These are phyloP conservation scores for Mycena venus DNA, from an alignment of 768 basidiomycete species.

Conservation along the genomic window DNA sequence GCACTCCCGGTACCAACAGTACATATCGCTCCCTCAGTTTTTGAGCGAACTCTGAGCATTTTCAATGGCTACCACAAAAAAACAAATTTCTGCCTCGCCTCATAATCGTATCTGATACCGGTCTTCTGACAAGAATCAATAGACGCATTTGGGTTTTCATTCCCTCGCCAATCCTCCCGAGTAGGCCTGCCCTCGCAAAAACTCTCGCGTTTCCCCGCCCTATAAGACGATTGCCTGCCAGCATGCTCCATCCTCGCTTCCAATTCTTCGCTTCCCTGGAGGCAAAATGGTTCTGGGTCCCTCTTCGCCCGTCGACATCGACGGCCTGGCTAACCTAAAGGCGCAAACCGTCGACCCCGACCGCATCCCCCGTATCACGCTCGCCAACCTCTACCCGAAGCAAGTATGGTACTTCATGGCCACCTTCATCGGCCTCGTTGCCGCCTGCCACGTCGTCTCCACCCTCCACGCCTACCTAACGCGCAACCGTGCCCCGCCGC, in stretches of 20 bases:
- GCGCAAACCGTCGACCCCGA: slow-evolving; percentile 27
- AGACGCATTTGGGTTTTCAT: background rate
- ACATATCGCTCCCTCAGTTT: too few species aligned
- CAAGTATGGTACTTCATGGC: slow-evolving; percentile 52
- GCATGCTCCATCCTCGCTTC: background rate
- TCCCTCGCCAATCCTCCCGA: background rate
- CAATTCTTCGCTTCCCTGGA: too few species aligned
- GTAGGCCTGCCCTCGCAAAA: background rate
- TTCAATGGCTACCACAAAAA: too few species aligned
- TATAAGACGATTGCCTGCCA: slow-evolving; percentile 11
- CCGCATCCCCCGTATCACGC: slow-evolving; percentile 24
- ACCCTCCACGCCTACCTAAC: slow-evolving; percentile 20
- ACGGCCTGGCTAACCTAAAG: too few species aligned
- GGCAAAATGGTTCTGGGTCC: background rate
- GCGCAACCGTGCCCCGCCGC: background rate
- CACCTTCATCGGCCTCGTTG: slow-evolving; percentile 45
- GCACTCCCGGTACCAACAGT: too few species aligned
- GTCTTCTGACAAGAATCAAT: background rate
- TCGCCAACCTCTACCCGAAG: slow-evolving; percentile 42
- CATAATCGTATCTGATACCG: slow-evolving; percentile 25
- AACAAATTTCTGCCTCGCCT: background rate
- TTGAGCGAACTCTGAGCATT: too few species aligned
- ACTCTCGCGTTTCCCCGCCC: background rate
- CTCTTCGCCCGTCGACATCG: background rate
- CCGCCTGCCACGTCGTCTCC: slow-evolving; percentile 39